Evolutionary conservation across 1,284 basidiomycete species (phyloP).

Genomic region (Tremellales sp.): DNA sequence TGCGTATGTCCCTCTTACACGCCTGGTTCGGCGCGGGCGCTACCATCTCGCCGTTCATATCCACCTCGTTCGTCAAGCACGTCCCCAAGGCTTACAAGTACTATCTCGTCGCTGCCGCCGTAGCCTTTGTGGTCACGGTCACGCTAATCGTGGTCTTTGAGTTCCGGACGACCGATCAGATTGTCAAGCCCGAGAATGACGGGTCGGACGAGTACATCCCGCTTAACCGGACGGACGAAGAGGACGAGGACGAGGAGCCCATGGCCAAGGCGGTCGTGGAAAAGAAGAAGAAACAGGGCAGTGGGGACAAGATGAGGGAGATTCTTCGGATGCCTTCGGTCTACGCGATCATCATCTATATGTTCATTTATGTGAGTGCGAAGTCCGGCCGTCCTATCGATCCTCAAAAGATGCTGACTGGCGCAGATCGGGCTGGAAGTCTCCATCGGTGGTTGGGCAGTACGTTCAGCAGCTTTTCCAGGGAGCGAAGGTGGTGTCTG

Average conservation of each 20-base stretch:
- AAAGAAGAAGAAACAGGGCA: not conserved
- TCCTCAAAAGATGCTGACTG: not conserved
- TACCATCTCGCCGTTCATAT: slow-evolving; percentile 57
- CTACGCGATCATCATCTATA: slow-evolving; percentile 1
- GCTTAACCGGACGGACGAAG: not conserved
- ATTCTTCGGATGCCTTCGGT: slow-evolving; percentile 1
- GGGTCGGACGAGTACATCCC: not conserved
- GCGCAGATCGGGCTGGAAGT: not conserved
- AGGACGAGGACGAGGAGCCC: not conserved
- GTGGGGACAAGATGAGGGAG: slow-evolving; percentile 2
- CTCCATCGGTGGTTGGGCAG: slow-evolving; percentile 3
- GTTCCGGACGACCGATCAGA: slow-evolving; percentile 1
- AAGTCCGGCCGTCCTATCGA: not conserved
- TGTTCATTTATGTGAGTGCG: slow-evolving; percentile 5
- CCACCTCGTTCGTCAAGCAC: slow-evolving; percentile 56
- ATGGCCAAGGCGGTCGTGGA: not conserved
- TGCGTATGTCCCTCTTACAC: slow-evolving; percentile 3
- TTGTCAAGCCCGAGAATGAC: not conserved
- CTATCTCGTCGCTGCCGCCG: not conserved
- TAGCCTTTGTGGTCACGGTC: not conserved
- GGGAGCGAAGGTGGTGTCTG: not conserved
- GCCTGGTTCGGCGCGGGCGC: slow-evolving; percentile 55
- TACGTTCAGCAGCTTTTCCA: not conserved
- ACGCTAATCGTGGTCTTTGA: not conserved
- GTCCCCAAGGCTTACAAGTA: slow-evolving; percentile 1